Conservation (phyloP, 2,329 filamentous ascomycete genomes). For the Penicillium sp. region DNA sequence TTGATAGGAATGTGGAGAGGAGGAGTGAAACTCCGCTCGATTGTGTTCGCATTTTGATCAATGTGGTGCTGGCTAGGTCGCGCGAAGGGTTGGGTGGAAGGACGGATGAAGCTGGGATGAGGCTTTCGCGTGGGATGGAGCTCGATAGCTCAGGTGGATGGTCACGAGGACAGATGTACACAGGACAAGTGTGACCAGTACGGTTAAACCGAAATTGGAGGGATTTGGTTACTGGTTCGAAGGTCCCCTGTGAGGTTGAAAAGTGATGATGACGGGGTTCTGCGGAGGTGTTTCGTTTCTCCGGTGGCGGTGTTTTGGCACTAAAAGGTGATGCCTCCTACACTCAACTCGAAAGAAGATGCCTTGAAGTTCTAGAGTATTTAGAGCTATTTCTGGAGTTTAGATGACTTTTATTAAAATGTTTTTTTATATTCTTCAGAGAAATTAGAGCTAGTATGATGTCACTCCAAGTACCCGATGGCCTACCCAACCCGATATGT, state of each 20-base stretch:
- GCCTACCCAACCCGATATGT: neutral
- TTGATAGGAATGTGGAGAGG: slow-evolving; percentile 29
- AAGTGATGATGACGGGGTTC: slow-evolving; percentile 17
- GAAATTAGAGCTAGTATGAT: slow-evolving; percentile 20
- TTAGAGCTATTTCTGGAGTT: neutral
- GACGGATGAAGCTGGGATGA: slow-evolving; percentile 4
- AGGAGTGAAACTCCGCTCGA: slow-evolving; percentile 25
- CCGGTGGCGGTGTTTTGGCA: slow-evolving; percentile 19
- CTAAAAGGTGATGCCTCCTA: slow-evolving; percentile 1
- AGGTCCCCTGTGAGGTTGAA: slow-evolving; percentile 5
- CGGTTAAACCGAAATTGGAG: neutral
- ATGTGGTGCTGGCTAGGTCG: neutral
- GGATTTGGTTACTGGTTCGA: neutral
- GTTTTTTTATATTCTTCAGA: neutral
- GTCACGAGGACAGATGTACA: slow-evolving; percentile 3
- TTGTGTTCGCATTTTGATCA: slow-evolving; percentile 36
- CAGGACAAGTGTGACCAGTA: slow-evolving; percentile 1
- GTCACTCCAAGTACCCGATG: slow-evolving; percentile 20
- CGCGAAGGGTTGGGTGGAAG: slow-evolving; percentile 1
- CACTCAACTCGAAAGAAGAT: neutral
- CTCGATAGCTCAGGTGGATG: slow-evolving; percentile 8
- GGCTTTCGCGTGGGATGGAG: slow-evolving; percentile 7
- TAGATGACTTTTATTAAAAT: neutral
- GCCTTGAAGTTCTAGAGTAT: neutral
- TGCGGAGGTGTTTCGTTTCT: slow-evolving; percentile 32